Evolutionary conservation across 768 basidiomycete species (phyloP), one percentile per base, ranked within the genome.

Genomic region (Naganishia kalamii): DNA sequence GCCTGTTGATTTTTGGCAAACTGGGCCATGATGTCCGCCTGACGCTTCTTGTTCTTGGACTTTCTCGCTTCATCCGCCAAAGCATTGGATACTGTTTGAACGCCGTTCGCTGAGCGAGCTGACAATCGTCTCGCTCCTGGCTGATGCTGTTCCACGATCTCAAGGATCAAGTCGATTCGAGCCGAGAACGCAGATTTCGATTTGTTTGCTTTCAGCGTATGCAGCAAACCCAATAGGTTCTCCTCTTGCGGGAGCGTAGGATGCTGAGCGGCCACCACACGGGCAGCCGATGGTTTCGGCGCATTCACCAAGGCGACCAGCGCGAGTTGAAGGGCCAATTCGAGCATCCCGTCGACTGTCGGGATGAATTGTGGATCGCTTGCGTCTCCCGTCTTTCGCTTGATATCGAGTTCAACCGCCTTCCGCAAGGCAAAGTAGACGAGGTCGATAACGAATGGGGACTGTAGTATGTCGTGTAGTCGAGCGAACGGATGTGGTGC

Each of bases 1-100:
- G 86, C 88, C 32, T 86, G 87, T 73, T 97, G 93, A 72, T 92
- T 89, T 27, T 87, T 87, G 72, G 90, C 91, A 85, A 98, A 97
- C 79, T 96, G 87, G 72, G 86, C 85, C 91, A 99, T 90, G 72
- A 99, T 90, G 0, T 89, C 88, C 66, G 88, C 89, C 75, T 96
- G 88, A n/a, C 93, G 82, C 13, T 86, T 88, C 75, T 92, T 91
- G 8, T 90, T 92, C 4, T 92, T 90, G 30, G 82, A 82, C 74
- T 90, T 90, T 81, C 87, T 89, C 46, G 85, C 83, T 63, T 87
- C 86, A 7, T 60, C 61, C 65, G 85, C 87, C 65, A 25, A 70
- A 70, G 50, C 50, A 47, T 50, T 40, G 51, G 29, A 41, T 1
- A 54, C 73, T 7, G 83, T 75, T 40, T 79, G 80, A 15, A 86